Conservation (phyloP, 345 rosid species). For the Luvunga scandens region DNA sequence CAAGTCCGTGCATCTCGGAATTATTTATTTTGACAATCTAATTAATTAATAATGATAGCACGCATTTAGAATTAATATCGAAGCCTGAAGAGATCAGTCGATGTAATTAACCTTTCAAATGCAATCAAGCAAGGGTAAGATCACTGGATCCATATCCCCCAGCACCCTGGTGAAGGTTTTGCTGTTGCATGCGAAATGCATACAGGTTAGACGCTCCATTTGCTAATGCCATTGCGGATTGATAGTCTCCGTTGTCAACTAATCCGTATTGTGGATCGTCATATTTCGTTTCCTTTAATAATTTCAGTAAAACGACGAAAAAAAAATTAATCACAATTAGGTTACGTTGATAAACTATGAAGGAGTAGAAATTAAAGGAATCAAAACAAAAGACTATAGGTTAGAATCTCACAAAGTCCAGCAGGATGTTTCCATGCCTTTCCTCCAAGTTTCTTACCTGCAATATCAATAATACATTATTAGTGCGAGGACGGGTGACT, state of each 20-base stretch:
- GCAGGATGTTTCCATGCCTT: constrained; percentile 37
- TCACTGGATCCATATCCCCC: constrained; percentile 28
- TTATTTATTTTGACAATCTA: neutral
- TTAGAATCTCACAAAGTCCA: constrained; percentile 31
- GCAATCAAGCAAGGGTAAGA: constrained; percentile 38
- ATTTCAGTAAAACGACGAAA: neutral
- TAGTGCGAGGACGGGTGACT: neutral
- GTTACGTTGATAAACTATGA: neutral
- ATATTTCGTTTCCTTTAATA: constrained; percentile 33
- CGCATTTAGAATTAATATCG: neutral
- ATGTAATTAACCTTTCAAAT: neutral
- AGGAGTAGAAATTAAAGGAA: neutral
- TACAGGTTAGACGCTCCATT: constrained; percentile 35
- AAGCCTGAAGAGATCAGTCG: neutral
- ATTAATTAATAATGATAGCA: neutral
- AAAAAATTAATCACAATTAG: neutral
- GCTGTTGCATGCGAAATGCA: constrained; percentile 35
- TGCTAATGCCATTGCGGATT: constrained; percentile 29
- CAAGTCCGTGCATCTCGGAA: no score
- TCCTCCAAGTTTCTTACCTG: constrained; percentile 45
- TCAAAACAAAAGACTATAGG: neutral
- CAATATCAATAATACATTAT: neutral
- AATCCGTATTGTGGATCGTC: constrained; percentile 36
- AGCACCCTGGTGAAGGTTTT: constrained; percentile 10
- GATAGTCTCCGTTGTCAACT: constrained; percentile 39